phyloP scores from a whole-genome alignment of 805 yeast genomes.

The Candida vartiovaarae region DNA sequence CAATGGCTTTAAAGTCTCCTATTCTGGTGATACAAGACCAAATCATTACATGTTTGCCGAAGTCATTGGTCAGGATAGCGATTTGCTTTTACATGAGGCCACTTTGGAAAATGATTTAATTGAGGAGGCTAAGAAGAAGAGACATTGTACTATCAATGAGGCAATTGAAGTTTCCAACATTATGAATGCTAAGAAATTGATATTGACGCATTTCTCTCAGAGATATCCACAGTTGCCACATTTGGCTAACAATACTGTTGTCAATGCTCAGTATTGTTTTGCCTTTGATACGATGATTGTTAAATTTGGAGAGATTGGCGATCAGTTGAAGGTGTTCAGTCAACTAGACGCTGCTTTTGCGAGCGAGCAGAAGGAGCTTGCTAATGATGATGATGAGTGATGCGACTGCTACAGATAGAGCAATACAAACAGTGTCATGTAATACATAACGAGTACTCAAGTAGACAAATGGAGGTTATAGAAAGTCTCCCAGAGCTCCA shows the following conservation, averaged over 20 bases:
- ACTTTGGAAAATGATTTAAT: conserved; percentile 75
- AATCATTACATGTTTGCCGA: conserved; percentile 47
- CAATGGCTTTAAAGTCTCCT: conserved; percentile 61
- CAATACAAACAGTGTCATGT: no score
- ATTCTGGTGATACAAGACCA: conserved; percentile 95
- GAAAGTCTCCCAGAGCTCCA: conserved; percentile 84
- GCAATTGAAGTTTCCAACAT: conserved; percentile 63
- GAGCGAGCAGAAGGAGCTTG: conserved; percentile 20
- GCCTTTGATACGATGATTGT: conserved; percentile 66
- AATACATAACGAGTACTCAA: background rate
- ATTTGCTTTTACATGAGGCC: conserved; percentile 86
- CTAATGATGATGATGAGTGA: conserved; percentile 9
- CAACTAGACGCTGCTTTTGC: conserved; percentile 26
- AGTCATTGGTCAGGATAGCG: conserved; percentile 56
- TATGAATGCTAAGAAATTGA: conserved; percentile 66
- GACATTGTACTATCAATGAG: conserved; percentile 84
- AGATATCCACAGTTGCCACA: conserved; percentile 63
- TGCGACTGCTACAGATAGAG: no score
- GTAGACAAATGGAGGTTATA: conserved; percentile 43
- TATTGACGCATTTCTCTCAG: conserved; percentile 90
- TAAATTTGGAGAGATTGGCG: conserved; percentile 36
- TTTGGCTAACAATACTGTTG: conserved; percentile 22
- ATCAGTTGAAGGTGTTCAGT: conserved; percentile 25
- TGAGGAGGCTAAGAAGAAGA: conserved; percentile 73
- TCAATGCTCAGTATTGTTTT: conserved; percentile 34